These are phyloP conservation scores for Solanum acaule DNA, from an alignment of 257 asterid genomes.

Conservation along the genomic window DNA sequence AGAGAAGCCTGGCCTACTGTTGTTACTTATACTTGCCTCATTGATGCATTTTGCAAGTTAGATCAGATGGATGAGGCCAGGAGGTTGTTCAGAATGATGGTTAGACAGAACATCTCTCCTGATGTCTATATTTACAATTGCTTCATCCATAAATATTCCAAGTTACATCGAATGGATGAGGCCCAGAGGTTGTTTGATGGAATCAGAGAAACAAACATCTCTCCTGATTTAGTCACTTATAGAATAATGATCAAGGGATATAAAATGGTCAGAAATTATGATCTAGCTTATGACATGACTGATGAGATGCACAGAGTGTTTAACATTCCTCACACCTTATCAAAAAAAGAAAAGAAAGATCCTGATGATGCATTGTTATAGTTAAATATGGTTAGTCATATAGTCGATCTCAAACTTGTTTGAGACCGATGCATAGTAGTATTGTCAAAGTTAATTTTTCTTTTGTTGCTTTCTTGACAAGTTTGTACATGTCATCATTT, in stretches of 20 bases:
- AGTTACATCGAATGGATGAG: conserved; percentile 20
- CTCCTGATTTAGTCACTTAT: conserved; percentile 17
- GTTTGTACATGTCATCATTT: neutral
- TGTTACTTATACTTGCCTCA: conserved; percentile 54
- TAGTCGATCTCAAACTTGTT: neutral
- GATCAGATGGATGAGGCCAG: conserved; percentile 19
- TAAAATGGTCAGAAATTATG: neutral
- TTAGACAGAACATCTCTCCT: conserved; percentile 14
- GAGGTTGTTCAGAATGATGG: conserved; percentile 29
- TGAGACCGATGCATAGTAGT: neutral
- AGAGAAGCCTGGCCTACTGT: conserved; percentile 34
- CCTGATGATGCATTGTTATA: neutral
- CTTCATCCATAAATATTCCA: conserved; percentile 29
- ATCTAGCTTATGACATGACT: neutral
- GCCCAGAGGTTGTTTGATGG: conserved; percentile 16
- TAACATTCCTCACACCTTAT: neutral
- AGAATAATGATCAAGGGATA: conserved; percentile 3
- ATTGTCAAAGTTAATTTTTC: neutral
- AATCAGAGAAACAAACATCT: conserved; percentile 26
- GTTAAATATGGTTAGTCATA: neutral
- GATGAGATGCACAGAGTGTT: neutral
- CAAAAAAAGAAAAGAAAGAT: neutral
- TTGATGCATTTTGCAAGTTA: conserved; percentile 35
- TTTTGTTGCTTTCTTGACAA: neutral
- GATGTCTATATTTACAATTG: conserved; percentile 33